Percentiles rank a stretch among this genome's conserved stretches.
phyloP scores from a whole-genome alignment of 2,329 filamentous ascomycete species.

The Xylaria sp. region DNA sequence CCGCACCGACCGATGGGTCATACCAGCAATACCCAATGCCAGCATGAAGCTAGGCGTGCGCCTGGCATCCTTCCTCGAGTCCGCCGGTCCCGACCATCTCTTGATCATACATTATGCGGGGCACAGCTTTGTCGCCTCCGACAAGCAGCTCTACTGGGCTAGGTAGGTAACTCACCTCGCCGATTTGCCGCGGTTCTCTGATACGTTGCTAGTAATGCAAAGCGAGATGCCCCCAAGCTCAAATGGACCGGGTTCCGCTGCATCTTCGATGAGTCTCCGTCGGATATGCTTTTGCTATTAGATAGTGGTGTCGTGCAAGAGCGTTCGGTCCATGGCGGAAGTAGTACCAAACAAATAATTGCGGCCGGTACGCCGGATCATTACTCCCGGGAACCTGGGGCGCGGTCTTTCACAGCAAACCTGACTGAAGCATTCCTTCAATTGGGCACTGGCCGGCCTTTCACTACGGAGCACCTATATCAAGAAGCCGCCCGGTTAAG shows the following conservation, averaged over 20 bases:
- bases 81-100: conserved; percentile 62
- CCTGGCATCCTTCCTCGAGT: conserved; percentile 65
- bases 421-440: conserved; percentile 61
- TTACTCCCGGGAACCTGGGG: conserved; percentile 49
- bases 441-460: conserved; percentile 59
- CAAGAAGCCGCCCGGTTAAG: conserved; percentile 58
- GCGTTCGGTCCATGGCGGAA: conserved; percentile 54
- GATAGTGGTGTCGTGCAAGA: conserved; percentile 66
- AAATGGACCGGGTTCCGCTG: conserved; percentile 69
- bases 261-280: conserved; percentile 66
- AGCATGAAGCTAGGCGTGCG: conserved; percentile 66
- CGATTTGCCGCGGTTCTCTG: conserved; percentile 42
- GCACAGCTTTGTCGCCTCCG: conserved; percentile 61
- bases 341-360: conserved; percentile 67
- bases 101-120: conserved; percentile 70
- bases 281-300: conserved; percentile 66
- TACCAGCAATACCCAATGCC: conserved; percentile 64
- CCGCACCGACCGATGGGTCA: conserved; percentile 64
- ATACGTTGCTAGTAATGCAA: conserved; percentile 56
- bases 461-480: conserved; percentile 61
- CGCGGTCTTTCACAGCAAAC: conserved; percentile 64
- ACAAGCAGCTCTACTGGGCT: conserved; percentile 70
- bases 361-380: conserved; percentile 64
- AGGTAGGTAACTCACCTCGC: conserved; percentile 56
- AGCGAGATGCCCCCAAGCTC: conserved; percentile 64